Evolutionary conservation across 2,329 filamentous ascomycete species (phyloP).

Genomic region (Plenodomus lindquistii): DNA sequence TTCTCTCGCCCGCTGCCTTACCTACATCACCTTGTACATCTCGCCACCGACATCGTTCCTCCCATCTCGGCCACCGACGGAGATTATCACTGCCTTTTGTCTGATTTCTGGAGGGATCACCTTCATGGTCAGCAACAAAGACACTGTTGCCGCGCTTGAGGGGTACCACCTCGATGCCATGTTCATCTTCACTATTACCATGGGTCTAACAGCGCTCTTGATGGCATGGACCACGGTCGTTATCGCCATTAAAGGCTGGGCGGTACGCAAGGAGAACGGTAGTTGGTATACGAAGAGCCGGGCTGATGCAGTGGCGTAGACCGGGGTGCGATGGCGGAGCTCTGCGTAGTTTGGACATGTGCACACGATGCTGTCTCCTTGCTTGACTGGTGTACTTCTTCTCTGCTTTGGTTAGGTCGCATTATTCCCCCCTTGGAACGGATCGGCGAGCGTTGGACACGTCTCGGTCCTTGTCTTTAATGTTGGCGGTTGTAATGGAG

Average conservation of each 20-base stretch:
- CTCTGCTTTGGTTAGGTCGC: slow-evolving; percentile 26
- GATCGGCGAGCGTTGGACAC: background rate
- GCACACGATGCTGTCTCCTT: background rate
- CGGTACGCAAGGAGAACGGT: slow-evolving; percentile 49
- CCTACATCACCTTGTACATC: slow-evolving; percentile 79
- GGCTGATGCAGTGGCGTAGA: slow-evolving; percentile 33
- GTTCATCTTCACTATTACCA: slow-evolving; percentile 88
- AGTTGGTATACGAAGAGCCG: slow-evolving; percentile 27
- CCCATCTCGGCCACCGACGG: slow-evolving; percentile 84
- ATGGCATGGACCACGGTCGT: slow-evolving; percentile 83
- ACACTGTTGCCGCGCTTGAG: slow-evolving; percentile 77
- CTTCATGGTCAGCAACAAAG: slow-evolving; percentile 86
- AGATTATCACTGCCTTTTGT: slow-evolving; percentile 85
- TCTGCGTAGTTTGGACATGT: background rate
- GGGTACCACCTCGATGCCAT: slow-evolving; percentile 80
- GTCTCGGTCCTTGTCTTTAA: background rate
- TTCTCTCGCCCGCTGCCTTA: slow-evolving; percentile 74
- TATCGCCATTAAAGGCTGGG: slow-evolving; percentile 88
- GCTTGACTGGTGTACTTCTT: slow-evolving; percentile 7
- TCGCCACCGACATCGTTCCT: slow-evolving; percentile 78
- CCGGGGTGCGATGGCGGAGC: background rate
- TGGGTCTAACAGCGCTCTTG: slow-evolving; percentile 79
- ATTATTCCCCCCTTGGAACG: slow-evolving; percentile 33
- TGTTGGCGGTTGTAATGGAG: background rate
- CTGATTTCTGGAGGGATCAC: slow-evolving; percentile 84